These are phyloP conservation scores for Aureobasidium sp. DNA, from an alignment of 2,329 filamentous ascomycete genomes.

Conservation along the genomic window DNA sequence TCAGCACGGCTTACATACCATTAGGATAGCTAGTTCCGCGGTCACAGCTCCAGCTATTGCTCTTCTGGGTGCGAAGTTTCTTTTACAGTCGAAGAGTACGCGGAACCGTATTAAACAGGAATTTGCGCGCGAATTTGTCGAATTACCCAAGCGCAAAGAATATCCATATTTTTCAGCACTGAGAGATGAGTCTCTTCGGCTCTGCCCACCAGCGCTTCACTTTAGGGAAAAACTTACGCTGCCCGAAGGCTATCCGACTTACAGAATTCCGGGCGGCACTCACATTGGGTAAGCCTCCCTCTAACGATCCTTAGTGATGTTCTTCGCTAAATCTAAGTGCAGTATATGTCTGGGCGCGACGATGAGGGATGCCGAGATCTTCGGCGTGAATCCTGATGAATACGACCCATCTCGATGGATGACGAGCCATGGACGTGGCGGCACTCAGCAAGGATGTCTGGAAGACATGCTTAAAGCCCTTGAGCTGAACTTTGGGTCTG, in stretches of 20 bases:
- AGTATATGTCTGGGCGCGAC: neutral
- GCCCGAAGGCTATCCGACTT: neutral
- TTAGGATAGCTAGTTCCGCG: neutral
- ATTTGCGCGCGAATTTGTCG: neutral
- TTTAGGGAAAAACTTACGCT: neutral
- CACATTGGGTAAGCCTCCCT: neutral
- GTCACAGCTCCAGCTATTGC: neutral
- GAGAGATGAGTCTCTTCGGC: neutral
- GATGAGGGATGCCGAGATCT: neutral
- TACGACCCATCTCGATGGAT: neutral
- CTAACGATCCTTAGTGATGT: too few species aligned
- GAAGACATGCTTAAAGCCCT: neutral
- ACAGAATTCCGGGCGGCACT: neutral
- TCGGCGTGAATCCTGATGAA: neutral
- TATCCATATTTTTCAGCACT: neutral
- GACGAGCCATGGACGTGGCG: too few species aligned
- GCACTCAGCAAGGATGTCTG: neutral
- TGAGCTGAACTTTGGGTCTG: neutral
- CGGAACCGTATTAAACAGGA: neutral
- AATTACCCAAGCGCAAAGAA: neutral
- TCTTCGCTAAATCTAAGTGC: too few species aligned
- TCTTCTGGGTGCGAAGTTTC: neutral
- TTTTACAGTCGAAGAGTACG: neutral
- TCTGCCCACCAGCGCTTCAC: neutral
- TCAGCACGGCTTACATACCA: neutral